Evolutionary conservation across 768 basidiomycete genomes (phyloP).

Genomic region (Pisolithus sp.): DNA sequence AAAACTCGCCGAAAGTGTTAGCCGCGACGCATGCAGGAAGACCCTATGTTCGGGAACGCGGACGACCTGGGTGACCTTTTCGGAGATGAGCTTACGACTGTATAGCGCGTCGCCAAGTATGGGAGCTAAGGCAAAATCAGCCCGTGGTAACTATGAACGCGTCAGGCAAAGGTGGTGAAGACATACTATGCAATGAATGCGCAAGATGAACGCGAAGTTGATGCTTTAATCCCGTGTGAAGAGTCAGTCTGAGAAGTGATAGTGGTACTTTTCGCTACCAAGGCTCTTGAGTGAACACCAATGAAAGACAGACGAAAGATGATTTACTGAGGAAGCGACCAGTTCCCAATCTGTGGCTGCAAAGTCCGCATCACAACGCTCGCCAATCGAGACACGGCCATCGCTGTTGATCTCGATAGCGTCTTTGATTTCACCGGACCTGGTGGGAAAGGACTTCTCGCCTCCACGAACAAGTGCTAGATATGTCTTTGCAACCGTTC

Average conservation of each 20-base stretch:
- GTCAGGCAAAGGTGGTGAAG: neutral
- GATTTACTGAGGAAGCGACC: conserved; percentile 50
- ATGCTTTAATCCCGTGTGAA: conserved; percentile 62
- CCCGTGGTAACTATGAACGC: neutral
- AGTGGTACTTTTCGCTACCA: conserved; percentile 38
- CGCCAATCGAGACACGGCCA: conserved; percentile 38
- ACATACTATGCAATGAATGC: conserved; percentile 41
- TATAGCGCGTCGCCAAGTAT: conserved; percentile 58
- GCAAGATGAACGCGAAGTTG: conserved; percentile 66
- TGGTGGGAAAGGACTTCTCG: conserved; percentile 35
- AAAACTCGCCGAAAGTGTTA: conserved; percentile 48
- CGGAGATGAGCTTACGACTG: conserved; percentile 32
- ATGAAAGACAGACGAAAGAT: conserved; percentile 7
- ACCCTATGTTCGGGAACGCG: conserved; percentile 41
- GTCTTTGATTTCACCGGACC: conserved; percentile 37
- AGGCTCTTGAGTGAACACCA: conserved; percentile 20
- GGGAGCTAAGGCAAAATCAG: conserved; percentile 40
- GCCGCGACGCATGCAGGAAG: conserved; percentile 54
- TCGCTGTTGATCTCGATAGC: conserved; percentile 35
- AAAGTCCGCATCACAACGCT: conserved; percentile 28
- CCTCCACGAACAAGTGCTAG: conserved; percentile 58
- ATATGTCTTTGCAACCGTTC: conserved; percentile 50
- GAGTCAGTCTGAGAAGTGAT: conserved; percentile 48
- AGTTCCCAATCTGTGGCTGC: conserved; percentile 48
- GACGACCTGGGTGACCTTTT: conserved; percentile 22